phyloP scores from a whole-genome alignment of 2,329 filamentous ascomycete genomes.

The Canariomyces notabilis region DNA sequence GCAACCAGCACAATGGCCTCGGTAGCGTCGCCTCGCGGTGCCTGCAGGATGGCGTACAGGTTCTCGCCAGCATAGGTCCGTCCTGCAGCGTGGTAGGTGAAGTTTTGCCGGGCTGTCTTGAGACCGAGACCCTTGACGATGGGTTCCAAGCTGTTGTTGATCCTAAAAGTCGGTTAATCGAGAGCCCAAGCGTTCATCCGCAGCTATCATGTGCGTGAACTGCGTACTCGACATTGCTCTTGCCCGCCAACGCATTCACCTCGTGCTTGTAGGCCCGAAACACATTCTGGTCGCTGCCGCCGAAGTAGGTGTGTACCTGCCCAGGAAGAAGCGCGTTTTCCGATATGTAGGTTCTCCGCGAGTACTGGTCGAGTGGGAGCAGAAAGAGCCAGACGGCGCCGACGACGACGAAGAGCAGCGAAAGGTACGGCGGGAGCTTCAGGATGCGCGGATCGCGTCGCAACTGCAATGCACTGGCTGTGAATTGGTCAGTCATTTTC shows the following conservation, averaged over 20 bases:
- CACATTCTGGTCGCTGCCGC: constrained; percentile 91
- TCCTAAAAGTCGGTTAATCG: constrained; percentile 31
- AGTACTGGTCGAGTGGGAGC: constrained; percentile 85
- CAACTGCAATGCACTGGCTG: constrained; percentile 61
- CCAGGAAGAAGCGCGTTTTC: constrained; percentile 94
- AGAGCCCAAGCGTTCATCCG: too few relatives aligned
- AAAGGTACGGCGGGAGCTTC: constrained; percentile 82
- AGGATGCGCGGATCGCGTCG: constrained; percentile 77
- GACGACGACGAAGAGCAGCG: constrained; percentile 75
- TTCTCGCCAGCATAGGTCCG: constrained; percentile 76
- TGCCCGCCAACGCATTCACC: constrained; percentile 57
- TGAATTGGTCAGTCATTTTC: constrained; percentile 3
- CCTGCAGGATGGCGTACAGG: constrained; percentile 87
- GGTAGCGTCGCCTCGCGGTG: constrained; percentile 89
- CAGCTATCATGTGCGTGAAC: neutral
- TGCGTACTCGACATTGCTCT: constrained; percentile 47
- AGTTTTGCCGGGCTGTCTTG: constrained; percentile 84
- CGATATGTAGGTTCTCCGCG: constrained; percentile 88
- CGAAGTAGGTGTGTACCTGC: constrained; percentile 97
- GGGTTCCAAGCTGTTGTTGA: constrained; percentile 66
- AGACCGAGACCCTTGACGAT: constrained; percentile 75
- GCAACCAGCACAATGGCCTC: constrained; percentile 93
- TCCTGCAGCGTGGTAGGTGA: constrained; percentile 76
- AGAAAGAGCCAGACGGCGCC: constrained; percentile 87
- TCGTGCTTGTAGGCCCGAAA: constrained; percentile 88